Percentiles rank a stretch among this genome's conserved stretches.
Conservation (phyloP, 495 filamentous ascomycete genomes). For the Neurospora africana region DNA sequence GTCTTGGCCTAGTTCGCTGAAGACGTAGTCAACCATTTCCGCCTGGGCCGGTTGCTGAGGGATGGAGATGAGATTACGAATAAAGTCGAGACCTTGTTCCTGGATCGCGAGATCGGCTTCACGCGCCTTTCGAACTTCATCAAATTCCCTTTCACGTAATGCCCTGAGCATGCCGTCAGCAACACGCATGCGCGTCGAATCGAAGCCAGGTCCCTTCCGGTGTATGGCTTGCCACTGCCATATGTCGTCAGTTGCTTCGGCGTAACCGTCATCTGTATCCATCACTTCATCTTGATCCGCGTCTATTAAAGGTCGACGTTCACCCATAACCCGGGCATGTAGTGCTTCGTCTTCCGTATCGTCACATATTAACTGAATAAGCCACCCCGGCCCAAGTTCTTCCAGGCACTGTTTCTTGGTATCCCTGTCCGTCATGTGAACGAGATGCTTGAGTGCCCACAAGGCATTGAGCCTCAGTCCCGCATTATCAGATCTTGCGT, state of each 20-base stretch:
- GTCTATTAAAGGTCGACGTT: constrained; percentile 11
- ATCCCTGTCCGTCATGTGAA: constrained; percentile 53
- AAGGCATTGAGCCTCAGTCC: constrained; percentile 68
- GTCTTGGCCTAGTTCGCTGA: constrained; percentile 62
- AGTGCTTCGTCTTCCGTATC: constrained; percentile 43
- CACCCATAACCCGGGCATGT: constrained; percentile 21
- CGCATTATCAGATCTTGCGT: constrained; percentile 66
- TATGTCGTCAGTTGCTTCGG: constrained; percentile 16
- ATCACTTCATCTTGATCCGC: constrained; percentile 55
- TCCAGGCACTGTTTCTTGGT: constrained; percentile 67
- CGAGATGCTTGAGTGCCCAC: constrained; percentile 88
- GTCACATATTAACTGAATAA: constrained; percentile 61
- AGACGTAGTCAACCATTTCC: constrained; percentile 80
- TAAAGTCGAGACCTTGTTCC: constrained; percentile 77
- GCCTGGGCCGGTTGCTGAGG: constrained; percentile 16
- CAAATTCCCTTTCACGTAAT: constrained; percentile 46
- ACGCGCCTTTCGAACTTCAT: constrained; percentile 47
- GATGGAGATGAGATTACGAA: constrained; percentile 73
- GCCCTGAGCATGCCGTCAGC: constrained; percentile 40
- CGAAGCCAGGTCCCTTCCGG: constrained; percentile 1
- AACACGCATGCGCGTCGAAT: constrained; percentile 25
- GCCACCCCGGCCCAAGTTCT: constrained; percentile 66
- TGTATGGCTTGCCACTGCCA: constrained; percentile 14
- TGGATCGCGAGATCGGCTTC: constrained; percentile 78
- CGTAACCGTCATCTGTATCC: constrained; percentile 33